These are phyloP conservation scores for Zymoseptoria crescenta DNA, from an alignment of 2,329 filamentous ascomycete genomes.

Conservation along the genomic window DNA sequence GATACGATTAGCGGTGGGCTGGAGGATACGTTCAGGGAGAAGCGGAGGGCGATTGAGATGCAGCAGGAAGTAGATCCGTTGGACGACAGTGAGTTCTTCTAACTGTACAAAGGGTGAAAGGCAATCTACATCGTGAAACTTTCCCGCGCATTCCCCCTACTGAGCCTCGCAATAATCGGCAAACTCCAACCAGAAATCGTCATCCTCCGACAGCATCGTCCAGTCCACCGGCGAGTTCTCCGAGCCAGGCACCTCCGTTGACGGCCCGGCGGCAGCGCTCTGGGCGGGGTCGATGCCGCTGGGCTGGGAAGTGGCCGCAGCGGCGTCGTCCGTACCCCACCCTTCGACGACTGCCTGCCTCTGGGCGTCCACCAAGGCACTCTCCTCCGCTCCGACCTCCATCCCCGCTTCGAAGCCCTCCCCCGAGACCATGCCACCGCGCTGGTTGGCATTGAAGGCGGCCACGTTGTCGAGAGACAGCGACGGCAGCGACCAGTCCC, in stretches of 20 bases:
- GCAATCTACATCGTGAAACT: no score
- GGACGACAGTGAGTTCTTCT: conserved; percentile 31
- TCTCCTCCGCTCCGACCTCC: neutral
- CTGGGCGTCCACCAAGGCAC: neutral
- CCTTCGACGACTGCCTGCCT: neutral
- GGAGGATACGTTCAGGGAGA: conserved; percentile 41
- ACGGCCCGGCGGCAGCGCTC: no score
- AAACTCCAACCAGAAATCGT: no score
- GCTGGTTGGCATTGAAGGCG: no score
- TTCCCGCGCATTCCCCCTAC: no score
- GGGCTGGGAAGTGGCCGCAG: neutral
- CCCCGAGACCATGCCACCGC: neutral
- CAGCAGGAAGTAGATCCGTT: conserved; percentile 21
- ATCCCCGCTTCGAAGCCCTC: neutral
- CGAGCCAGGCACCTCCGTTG: no score
- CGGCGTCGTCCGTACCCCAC: neutral
- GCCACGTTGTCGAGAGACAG: no score
- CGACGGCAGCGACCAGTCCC: no score
- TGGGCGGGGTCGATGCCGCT: neutral
- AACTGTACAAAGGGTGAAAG: neutral
- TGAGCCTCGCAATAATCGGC: no score
- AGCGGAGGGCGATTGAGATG: conserved; percentile 12
- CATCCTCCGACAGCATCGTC: no score
- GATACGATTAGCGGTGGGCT: conserved; percentile 24
- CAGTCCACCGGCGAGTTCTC: neutral